These are phyloP conservation scores for Phaeoacremonium minimum DNA, from an alignment of 2,329 filamentous ascomycete species.

Conservation along the genomic window DNA sequence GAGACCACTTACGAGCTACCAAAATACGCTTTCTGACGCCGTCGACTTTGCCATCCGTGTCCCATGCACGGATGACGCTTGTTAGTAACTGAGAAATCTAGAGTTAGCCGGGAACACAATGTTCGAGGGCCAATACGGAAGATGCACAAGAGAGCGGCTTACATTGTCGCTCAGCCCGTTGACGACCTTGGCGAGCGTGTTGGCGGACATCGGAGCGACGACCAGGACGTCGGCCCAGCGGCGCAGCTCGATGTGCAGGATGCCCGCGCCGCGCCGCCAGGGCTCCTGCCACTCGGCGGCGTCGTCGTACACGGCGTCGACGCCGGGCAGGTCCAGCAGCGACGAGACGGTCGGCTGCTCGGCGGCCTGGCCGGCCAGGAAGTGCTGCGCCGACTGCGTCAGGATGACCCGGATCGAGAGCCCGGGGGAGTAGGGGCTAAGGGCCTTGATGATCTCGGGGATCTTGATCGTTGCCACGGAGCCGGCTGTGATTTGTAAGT, in stretches of 20 bases:
- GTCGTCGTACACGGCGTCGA: slow-evolving; percentile 79
- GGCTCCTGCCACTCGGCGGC: slow-evolving; percentile 79
- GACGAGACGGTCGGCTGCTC: slow-evolving; percentile 70
- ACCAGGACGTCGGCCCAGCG: slow-evolving; percentile 77
- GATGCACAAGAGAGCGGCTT: too few relatives aligned
- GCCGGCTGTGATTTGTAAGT: too few relatives aligned
- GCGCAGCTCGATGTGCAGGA: slow-evolving; percentile 86
- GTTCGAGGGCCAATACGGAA: too few relatives aligned
- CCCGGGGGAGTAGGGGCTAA: slow-evolving; percentile 39
- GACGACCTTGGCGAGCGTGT: slow-evolving; percentile 79
- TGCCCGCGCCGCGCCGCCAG: slow-evolving; percentile 74
- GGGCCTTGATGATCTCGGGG: slow-evolving; percentile 57
- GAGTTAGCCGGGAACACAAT: too few relatives aligned
- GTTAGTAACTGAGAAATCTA: too few relatives aligned
- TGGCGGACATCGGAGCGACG: slow-evolving; percentile 78
- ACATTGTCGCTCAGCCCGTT: slow-evolving; percentile 74
- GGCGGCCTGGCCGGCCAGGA: slow-evolving; percentile 68
- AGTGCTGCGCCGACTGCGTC: slow-evolving; percentile 67
- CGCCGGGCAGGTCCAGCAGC: slow-evolving; percentile 59
- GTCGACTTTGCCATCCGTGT: slow-evolving; percentile 62
- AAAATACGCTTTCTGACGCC: slow-evolving; percentile 60
- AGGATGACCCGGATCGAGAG: slow-evolving; percentile 84
- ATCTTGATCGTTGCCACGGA: slow-evolving; percentile 88
- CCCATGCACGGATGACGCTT: slow-evolving; percentile 80
- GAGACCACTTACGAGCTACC: too few relatives aligned